Evolutionary conservation across 129 eudicot genomes (phyloP), one percentile per base, ranked within the genome.

Genomic region (Oenanthe sinensis): DNA sequence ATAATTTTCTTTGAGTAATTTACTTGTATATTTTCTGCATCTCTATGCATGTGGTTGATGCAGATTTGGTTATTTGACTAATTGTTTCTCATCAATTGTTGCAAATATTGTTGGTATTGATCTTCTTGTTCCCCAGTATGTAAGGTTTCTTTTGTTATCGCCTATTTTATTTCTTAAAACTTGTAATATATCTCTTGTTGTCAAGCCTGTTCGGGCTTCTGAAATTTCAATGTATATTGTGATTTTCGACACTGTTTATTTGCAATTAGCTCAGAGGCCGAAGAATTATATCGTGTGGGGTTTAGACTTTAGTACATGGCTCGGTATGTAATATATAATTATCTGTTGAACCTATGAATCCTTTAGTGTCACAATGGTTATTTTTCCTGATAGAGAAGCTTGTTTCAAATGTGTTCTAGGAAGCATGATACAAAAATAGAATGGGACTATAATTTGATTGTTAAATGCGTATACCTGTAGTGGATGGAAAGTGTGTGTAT

Each of bases 401-500:
- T 58, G 30, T 22, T 55, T 58, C 30, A 58, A 10, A 58, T 19
- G 28, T 55, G 65, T 28, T 58, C n/a, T 58, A 58, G 67, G 68
- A 60, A 60, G 24, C 68, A n/a, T n/a, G 9, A n/a, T 60, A 60
- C 68, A 60, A 0, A 24, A 60, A 8, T 60, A 24, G 24, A 12
- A 24, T 4, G 36, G 68, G 68, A 60, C 36, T 24, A 60, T 60
- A 11, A n/a, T 8, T 22, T 60, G 36, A 24, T 60, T 12, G 67
- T 68, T 79, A 50, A 77, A 52, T 72, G 71, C 71, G 14, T 71
- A 5, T 86, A 71, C 58, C 74, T 54, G 68, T 84, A 55, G 69
- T 82, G 73, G 69, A 79, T 77, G 77, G 55, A 83, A 77, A 79
- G 76, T 69, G 50, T 33, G 36, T 69, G 68, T 24, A 71, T 83